phyloP scores from a whole-genome alignment of 371 early-diverging fungal genomes.

The Blyttiomyces sp. region DNA sequence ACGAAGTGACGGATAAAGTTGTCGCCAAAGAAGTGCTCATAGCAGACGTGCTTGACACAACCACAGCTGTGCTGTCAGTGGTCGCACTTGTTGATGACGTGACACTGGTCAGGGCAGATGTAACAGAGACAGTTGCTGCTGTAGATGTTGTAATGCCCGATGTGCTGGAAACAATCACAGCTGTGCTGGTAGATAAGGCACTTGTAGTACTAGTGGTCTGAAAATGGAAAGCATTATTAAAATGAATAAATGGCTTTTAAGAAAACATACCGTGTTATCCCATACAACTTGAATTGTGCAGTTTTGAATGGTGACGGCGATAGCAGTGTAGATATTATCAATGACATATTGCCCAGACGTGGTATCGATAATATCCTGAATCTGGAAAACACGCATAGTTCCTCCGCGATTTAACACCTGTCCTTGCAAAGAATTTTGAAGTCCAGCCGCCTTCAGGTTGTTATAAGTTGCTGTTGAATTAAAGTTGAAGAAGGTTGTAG shows the following conservation, averaged over 20 bases:
- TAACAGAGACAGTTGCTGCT: neutral
- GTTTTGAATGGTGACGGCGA: conserved; percentile 4
- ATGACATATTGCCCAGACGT: conserved; percentile 13
- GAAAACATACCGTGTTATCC: conserved; percentile 10
- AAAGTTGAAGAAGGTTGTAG: conserved; percentile 25
- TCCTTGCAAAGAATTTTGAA: conserved; percentile 31
- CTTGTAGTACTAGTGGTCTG: neutral
- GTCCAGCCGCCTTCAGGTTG: conserved; percentile 9
- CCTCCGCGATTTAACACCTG: conserved; percentile 24
- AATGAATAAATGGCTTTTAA: neutral
- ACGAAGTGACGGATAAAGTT: neutral
- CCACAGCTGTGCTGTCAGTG: neutral
- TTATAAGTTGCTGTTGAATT: conserved; percentile 20
- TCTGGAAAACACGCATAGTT: conserved; percentile 22
- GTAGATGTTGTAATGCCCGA: neutral
- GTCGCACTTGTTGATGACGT: conserved; percentile 6
- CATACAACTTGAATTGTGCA: neutral
- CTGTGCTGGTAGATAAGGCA: neutral
- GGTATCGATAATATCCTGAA: conserved; percentile 29
- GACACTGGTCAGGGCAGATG: neutral
- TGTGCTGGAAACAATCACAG: neutral
- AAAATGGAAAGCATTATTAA: conserved; percentile 12
- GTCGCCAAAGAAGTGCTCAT: neutral
- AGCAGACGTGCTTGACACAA: conserved; percentile 1
- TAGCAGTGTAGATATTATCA: conserved; percentile 22